Evolutionary conservation across 441 rosid genomes (phyloP).

Genomic region (Jatropha multifida): DNA sequence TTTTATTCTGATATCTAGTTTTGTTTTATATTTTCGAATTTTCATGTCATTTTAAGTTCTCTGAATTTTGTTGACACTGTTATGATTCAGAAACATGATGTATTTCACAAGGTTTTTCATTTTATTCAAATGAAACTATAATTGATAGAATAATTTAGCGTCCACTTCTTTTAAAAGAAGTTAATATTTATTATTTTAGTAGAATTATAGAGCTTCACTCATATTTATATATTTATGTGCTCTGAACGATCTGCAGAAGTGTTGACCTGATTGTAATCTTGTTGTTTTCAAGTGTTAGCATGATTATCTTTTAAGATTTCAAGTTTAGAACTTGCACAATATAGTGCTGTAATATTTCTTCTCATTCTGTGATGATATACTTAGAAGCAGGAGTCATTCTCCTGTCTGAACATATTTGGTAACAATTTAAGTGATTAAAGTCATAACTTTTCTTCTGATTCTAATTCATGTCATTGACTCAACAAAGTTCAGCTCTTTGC

Average conservation of each 20-base stretch:
- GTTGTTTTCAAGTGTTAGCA: background rate
- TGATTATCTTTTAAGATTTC: background rate
- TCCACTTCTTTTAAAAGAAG: background rate
- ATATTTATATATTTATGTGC: background rate
- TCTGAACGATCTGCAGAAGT: background rate
- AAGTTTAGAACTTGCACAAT: background rate
- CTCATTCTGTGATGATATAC: no score
- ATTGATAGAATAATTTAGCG: background rate
- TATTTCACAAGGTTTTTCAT: background rate
- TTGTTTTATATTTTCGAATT: constrained; percentile 1
- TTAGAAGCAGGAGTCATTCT: background rate
- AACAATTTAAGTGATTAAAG: background rate
- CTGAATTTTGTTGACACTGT: background rate
- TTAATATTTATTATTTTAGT: background rate
- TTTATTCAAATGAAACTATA: background rate
- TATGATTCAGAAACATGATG: background rate
- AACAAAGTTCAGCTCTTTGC: background rate
- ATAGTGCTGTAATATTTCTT: background rate
- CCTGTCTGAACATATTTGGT: background rate
- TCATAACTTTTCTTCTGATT: background rate
- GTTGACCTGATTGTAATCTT: background rate
- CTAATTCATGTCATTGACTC: background rate
- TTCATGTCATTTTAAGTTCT: background rate
- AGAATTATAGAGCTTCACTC: background rate
- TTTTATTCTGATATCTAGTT: background rate